Evolutionary conservation across 2,329 filamentous ascomycete genomes (phyloP), one percentile per base, ranked within the genome.

Genomic region (Capronia americana): DNA sequence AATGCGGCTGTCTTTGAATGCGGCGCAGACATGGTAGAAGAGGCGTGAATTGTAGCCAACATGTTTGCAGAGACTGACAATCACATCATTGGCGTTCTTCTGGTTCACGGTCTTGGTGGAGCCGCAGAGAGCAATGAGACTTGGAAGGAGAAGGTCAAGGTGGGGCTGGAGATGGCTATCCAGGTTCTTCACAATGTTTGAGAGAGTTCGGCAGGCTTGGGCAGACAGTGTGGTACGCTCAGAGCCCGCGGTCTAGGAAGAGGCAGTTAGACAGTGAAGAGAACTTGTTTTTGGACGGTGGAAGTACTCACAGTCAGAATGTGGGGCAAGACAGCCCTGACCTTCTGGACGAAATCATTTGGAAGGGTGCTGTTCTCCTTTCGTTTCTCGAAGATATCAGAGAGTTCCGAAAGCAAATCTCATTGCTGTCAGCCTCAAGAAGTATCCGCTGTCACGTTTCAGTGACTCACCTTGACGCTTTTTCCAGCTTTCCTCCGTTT

Each of bases 31-130:
- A 74, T 98, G 94, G 77, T 96, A 91, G 83, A 97, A 86, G 69
- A 97, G 84, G 30, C 93, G 90, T 66, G 84, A 82, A 68, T 86
- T 93, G 79, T 94, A 98, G 0, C 93, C 90, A 32, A 90, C 90
- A 72, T 90, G 89, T 69, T 88, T 86, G 69, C 98, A 86, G 60
- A 99, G 89, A 23, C 85, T 87, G 71, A 95, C 90, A n/a, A 97
- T 89, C 0, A 91, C 92, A 17, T 82, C 77, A 74, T 96, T 93
- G 60, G 92, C 94, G 70, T 91, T 89, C 74, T 96, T 90, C 0
- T 92, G 92, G 64, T 87, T 89, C 72, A 99, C 97, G 78, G 96
- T 96, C 79, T 99, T 99, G 56, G 94, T 96, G 26, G 89, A 89
- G 10, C 89, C 92, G 71, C 90, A 93, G 69, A 97, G 86, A 79